Evolutionary conservation across 2,329 filamentous ascomycete species (phyloP).

Genomic region (Pestalotiopsis sp.): DNA sequence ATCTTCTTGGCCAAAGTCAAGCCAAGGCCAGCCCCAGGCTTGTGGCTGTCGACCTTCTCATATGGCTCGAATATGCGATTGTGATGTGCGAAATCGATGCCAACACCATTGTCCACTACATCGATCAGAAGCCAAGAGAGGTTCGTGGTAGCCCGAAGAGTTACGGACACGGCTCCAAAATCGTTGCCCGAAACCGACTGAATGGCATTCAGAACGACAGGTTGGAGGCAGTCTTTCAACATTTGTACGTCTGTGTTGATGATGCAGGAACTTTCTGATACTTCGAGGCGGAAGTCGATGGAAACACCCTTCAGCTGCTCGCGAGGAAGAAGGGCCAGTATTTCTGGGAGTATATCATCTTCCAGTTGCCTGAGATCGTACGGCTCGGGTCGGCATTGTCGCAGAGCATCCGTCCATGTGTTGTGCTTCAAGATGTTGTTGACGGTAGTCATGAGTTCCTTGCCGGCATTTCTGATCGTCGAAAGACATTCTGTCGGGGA

Average conservation of each 20-base stretch:
- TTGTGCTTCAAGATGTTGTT: slow-evolving; percentile 16
- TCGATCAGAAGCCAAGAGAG: slow-evolving; percentile 3
- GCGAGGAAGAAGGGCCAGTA: neutral
- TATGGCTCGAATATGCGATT: slow-evolving; percentile 13
- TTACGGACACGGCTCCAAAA: neutral
- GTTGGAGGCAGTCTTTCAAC: slow-evolving; percentile 6
- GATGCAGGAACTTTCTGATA: neutral
- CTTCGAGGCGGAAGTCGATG: slow-evolving; percentile 5
- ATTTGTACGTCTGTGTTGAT: slow-evolving; percentile 12
- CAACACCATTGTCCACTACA: slow-evolving; percentile 12
- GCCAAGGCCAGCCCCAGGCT: slow-evolving; percentile 11
- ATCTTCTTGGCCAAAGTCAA: slow-evolving; percentile 13
- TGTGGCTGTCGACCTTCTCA: slow-evolving; percentile 14
- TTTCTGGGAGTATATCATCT: slow-evolving; percentile 5
- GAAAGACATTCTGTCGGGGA: slow-evolving; percentile 4
- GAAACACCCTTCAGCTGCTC: slow-evolving; percentile 5
- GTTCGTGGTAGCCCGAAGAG: neutral
- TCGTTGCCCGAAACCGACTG: neutral
- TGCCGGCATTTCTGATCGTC: slow-evolving; percentile 11
- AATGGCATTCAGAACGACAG: slow-evolving; percentile 11
- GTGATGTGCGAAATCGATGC: slow-evolving; percentile 6
- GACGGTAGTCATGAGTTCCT: slow-evolving; percentile 14
- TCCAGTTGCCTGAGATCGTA: slow-evolving; percentile 11
- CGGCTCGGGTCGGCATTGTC: neutral
- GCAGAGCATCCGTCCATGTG: slow-evolving; percentile 9